Evolutionary conservation across 2,329 filamentous ascomycete genomes (phyloP).

Genomic region (Drechslerella dactyloides): DNA sequence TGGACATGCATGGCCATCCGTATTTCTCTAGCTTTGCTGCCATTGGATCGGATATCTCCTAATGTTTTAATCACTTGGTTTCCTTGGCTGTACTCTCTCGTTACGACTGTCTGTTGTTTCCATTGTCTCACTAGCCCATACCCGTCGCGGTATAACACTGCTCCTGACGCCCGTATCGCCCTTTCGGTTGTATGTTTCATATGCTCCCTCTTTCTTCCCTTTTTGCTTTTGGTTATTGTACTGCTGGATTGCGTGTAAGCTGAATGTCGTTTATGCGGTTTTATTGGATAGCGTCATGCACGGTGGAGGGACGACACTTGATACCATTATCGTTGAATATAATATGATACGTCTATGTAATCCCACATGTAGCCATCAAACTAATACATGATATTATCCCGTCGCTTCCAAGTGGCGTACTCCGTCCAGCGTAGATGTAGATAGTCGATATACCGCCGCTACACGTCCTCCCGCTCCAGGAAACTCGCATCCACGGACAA

Average conservation of each 20-base stretch:
- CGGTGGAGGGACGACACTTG: not conserved
- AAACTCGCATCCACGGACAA: conserved; percentile 87
- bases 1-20: too few species aligned
- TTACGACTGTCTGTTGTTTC: not conserved
- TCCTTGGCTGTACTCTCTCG: not conserved
- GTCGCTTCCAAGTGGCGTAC: too few species aligned
- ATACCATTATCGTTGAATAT: not conserved
- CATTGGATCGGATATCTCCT: conserved; percentile 1
- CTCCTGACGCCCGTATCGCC: not conserved
- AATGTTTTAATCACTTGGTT: not conserved
- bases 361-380: too few species aligned
- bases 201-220: not conserved
- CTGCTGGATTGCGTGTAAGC: too few species aligned
- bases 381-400: too few species aligned
- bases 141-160: not conserved
- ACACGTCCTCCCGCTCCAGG: conserved; percentile 72
- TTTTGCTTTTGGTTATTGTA: not conserved
- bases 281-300: too few species aligned
- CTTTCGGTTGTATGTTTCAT: not conserved
- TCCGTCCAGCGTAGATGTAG: not conserved
- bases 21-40: conserved; percentile 9
- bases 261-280: too few species aligned
- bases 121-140: not conserved
- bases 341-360: too few species aligned
- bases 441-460: conserved; percentile 38